Percentiles rank a stretch among this genome's conserved stretches.
Conservation (phyloP, 345 rosid species). For the Rhodamnia argentea region DNA sequence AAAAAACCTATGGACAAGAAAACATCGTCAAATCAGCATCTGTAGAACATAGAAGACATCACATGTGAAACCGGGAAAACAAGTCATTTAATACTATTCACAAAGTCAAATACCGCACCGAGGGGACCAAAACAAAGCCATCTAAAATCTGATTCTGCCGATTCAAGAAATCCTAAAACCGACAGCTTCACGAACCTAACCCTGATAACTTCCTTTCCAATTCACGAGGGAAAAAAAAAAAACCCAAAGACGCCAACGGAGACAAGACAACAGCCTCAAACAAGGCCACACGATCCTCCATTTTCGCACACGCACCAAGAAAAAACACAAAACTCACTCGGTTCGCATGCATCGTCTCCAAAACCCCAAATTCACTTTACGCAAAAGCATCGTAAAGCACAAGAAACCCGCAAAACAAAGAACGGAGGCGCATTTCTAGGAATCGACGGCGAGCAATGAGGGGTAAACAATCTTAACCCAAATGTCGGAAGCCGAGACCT, state of each 20-base stretch:
- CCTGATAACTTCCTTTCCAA: background rate
- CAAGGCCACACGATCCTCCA: background rate
- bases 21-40: background rate
- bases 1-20: background rate
- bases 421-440: background rate
- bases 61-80: background rate
- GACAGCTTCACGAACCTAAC: background rate
- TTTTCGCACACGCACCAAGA: background rate
- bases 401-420: background rate
- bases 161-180: background rate
- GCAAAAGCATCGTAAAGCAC: background rate
- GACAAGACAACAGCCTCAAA: background rate
- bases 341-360: background rate
- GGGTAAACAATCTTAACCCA: background rate
- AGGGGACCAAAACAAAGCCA: conserved; percentile 2
- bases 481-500: background rate
- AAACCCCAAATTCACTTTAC: background rate
- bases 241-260: background rate
- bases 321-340: background rate
- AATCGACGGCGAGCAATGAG: background rate
- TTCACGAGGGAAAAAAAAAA: background rate
- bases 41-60: background rate
- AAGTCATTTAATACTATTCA: background rate
- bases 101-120: background rate
- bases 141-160: background rate